Conservation (phyloP, 441 rosid genomes). For the Syzygium malaccense region DNA sequence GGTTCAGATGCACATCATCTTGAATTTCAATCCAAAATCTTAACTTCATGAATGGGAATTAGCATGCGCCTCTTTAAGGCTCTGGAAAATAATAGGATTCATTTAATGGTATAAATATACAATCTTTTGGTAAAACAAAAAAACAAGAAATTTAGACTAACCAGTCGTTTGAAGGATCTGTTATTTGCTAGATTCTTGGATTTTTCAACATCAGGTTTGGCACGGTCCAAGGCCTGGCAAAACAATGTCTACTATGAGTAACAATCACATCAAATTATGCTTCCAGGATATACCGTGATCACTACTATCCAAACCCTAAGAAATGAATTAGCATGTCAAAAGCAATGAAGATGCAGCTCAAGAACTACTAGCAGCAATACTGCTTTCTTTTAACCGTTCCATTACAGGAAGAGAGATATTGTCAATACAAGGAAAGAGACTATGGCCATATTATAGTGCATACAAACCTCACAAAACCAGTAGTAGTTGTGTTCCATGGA, state of each 20-base stretch:
- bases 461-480: not conserved
- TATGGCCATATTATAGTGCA: not conserved
- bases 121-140: not conserved
- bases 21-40: not conserved
- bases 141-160: slow-evolving; percentile 20
- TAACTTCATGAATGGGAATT: slow-evolving; percentile 34
- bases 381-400: not conserved
- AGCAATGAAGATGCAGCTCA: not conserved
- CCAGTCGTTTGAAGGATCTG: slow-evolving; percentile 86
- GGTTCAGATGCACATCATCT: not conserved
- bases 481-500: not conserved
- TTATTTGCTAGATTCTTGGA: slow-evolving; percentile 42
- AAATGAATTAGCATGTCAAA: not conserved
- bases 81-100: slow-evolving; percentile 23
- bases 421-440: not conserved
- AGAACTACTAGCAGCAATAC: not conserved
- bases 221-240: slow-evolving; percentile 77
- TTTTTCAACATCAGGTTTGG: slow-evolving; percentile 67
- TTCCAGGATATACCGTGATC: not conserved
- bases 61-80: slow-evolving; percentile 44
- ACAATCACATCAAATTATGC: not conserved
- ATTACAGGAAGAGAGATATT: not conserved
- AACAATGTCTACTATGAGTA: not conserved
- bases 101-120: not conserved
- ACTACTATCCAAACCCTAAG: not conserved